Conservation (phyloP, 192 early-diverging fungal genomes). For the Mortierella claussenii region DNA sequence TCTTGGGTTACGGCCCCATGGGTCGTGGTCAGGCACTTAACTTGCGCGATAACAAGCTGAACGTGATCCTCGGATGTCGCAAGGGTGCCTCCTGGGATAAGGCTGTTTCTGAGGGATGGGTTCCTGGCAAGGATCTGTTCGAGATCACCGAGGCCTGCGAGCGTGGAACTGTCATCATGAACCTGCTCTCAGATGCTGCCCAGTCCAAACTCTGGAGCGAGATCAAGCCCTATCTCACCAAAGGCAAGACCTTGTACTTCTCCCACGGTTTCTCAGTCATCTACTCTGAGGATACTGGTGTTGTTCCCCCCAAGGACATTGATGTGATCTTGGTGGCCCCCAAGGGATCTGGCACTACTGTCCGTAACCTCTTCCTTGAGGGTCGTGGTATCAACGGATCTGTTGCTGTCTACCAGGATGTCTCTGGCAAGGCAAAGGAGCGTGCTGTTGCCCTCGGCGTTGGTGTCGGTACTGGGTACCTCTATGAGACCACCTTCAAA, state of each 20-base stretch:
- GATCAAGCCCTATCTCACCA: constrained; percentile 88
- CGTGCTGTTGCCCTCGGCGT: constrained; percentile 91
- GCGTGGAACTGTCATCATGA: constrained; percentile 92
- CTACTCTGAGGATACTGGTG: constrained; percentile 90
- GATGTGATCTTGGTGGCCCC: constrained; percentile 97
- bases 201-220: constrained; percentile 92
- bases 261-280: constrained; percentile 97
- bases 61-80: constrained; percentile 94
- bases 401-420: constrained; percentile 94
- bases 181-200: constrained; percentile 95
- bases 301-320: constrained; percentile 90
- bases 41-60: constrained; percentile 95
- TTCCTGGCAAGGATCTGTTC: constrained; percentile 95
- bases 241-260: constrained; percentile 99
- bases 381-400: constrained; percentile 98
- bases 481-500: constrained; percentile 97
- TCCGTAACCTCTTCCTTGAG: constrained; percentile 95
- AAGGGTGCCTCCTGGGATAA: constrained; percentile 92
- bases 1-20: constrained; percentile 96
- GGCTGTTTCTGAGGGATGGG: constrained; percentile 95
- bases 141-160: constrained; percentile 89
- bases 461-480: constrained; percentile 95
- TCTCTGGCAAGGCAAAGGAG: constrained; percentile 93
- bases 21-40: constrained; percentile 95
- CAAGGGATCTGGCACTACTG: constrained; percentile 95